These are phyloP conservation scores for Halophytophthora polymorphica DNA, from an alignment of 352 stramenopile genomes.

Conservation along the genomic window DNA sequence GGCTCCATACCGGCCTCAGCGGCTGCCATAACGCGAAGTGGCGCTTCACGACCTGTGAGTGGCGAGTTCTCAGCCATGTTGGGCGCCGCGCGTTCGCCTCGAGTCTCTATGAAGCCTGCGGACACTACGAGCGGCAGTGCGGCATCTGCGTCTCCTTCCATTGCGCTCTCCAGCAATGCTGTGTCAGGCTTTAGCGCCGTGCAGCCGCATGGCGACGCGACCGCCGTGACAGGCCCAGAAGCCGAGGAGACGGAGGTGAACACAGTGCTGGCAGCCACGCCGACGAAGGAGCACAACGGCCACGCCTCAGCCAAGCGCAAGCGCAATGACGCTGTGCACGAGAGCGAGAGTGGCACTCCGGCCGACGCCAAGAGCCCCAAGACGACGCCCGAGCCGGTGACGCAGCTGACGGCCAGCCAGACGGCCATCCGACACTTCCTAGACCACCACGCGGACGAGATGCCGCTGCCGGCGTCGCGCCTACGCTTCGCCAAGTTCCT, in stretches of 20 bases:
- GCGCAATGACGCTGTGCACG: slow-evolving; percentile 7
- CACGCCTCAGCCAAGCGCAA: slow-evolving; percentile 19
- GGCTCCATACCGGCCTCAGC: background rate
- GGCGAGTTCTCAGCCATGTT: background rate
- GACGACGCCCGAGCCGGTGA: background rate
- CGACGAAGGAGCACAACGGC: slow-evolving; percentile 5
- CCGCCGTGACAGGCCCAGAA: background rate
- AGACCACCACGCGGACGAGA: slow-evolving; percentile 29
- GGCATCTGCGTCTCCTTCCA: too few relatives aligned
- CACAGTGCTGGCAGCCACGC: background rate
- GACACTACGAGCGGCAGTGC: background rate
- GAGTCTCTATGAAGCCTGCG: background rate
- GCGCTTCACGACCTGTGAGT: background rate
- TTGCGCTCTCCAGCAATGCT: too few relatives aligned
- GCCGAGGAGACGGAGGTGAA: background rate
- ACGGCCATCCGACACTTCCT: slow-evolving; percentile 41
- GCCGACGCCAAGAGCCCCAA: background rate
- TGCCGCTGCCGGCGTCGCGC: slow-evolving; percentile 19
- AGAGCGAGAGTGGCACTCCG: background rate
- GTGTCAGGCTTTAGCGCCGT: too few relatives aligned
- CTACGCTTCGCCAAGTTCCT: slow-evolving; percentile 46
- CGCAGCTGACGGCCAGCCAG: slow-evolving; percentile 32
- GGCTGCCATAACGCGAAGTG: background rate
- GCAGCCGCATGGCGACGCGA: background rate
- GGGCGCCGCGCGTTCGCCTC: too few relatives aligned